These are phyloP conservation scores for Juglanconis oblonga DNA, from an alignment of 2,329 filamentous ascomycete genomes.

Conservation along the genomic window DNA sequence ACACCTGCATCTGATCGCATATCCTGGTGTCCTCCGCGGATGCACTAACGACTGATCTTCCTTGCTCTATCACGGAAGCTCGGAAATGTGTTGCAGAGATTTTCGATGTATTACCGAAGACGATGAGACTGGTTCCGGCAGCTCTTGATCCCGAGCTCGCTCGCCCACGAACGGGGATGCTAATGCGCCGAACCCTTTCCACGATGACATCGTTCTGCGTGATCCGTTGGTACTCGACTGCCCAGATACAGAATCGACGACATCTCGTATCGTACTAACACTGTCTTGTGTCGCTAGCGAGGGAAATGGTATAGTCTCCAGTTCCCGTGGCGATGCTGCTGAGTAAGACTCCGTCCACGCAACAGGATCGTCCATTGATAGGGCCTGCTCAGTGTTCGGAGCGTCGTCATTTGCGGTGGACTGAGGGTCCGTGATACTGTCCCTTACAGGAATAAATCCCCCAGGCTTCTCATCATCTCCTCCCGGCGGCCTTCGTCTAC, in stretches of 20 bases:
- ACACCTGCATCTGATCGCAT: too few species aligned
- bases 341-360: slow-evolving; percentile 9
- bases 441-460: background rate
- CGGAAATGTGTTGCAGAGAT: too few species aligned
- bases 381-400: background rate
- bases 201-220: background rate
- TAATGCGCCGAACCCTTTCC: too few species aligned
- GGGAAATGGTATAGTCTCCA: background rate
- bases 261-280: background rate
- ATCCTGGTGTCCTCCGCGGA: too few species aligned
- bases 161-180: too few species aligned
- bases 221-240: background rate
- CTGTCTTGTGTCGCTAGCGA: background rate
- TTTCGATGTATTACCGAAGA: too few species aligned
- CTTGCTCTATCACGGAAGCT: too few species aligned
- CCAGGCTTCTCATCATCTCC: background rate
- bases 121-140: too few species aligned
- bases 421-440: background rate
- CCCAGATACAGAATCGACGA: background rate
- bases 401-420: background rate
- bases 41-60: too few species aligned
- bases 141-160: too few species aligned
- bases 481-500: background rate
- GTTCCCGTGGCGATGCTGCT: background rate
- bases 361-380: background rate